Evolutionary conservation across 1,139 yeast genomes (phyloP).

Genomic region (Ogataea hybrid): DNA sequence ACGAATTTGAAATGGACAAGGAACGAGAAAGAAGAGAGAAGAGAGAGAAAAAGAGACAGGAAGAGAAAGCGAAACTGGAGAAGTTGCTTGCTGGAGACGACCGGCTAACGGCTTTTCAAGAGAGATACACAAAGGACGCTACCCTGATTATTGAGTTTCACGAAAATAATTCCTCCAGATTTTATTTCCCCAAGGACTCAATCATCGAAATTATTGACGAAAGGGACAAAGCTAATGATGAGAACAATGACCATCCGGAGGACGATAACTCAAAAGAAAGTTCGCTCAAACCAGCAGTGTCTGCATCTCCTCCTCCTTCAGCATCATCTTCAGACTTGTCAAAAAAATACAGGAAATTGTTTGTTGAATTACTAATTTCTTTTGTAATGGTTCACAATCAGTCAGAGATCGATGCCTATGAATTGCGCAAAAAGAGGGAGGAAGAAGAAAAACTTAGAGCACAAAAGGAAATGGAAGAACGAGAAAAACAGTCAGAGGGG

Average conservation of each 20-base stretch:
- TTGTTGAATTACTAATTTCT: slow-evolving; percentile 58
- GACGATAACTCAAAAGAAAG: slow-evolving; percentile 8
- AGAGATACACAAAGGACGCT: slow-evolving; percentile 63
- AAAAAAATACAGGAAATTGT: slow-evolving; percentile 22
- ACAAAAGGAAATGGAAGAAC: slow-evolving; percentile 22
- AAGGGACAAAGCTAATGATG: slow-evolving; percentile 22
- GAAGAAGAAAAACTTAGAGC: slow-evolving; percentile 28
- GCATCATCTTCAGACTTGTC: slow-evolving; percentile 3
- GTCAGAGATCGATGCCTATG: slow-evolving; percentile 48
- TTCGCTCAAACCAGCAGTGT: background rate
- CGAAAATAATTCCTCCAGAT: slow-evolving; percentile 77
- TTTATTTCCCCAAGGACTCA: slow-evolving; percentile 69
- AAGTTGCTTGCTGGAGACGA: slow-evolving; percentile 37
- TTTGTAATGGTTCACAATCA: slow-evolving; percentile 60
- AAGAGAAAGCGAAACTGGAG: slow-evolving; percentile 13
- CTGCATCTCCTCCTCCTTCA: slow-evolving; percentile 9
- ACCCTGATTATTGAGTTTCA: slow-evolving; percentile 80
- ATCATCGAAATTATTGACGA: slow-evolving; percentile 60
- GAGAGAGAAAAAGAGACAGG: slow-evolving; percentile 13
- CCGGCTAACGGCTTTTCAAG: slow-evolving; percentile 73
- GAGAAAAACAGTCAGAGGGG: slow-evolving; percentile 12
- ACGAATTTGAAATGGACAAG: slow-evolving; percentile 16
- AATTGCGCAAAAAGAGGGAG: slow-evolving; percentile 35
- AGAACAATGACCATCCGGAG: slow-evolving; percentile 26
- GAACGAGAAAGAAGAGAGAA: slow-evolving; percentile 17